Evolutionary conservation across 2,329 filamentous ascomycete species (phyloP).

Genomic region (Thyridium curvatum): DNA sequence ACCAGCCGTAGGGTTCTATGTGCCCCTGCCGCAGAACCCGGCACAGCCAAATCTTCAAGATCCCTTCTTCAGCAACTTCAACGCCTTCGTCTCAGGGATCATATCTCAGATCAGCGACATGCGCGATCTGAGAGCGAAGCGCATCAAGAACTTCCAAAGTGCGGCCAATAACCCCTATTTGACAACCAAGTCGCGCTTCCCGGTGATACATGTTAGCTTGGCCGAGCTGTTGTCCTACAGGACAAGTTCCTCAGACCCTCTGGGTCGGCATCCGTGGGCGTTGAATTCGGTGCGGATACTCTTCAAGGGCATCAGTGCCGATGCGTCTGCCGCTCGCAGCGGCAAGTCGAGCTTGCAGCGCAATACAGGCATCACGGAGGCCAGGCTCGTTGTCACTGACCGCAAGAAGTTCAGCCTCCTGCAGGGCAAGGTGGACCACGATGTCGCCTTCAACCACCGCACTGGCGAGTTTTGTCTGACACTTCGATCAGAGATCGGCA

Average conservation of each 20-base stretch:
- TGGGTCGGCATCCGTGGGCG: conserved; percentile 43
- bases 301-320: conserved; percentile 41
- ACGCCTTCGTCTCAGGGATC: conserved; percentile 41
- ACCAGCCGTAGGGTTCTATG: conserved; percentile 10
- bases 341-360: conserved; percentile 20
- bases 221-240: conserved; percentile 30
- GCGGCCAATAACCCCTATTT: conserved; percentile 29
- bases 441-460: conserved; percentile 54
- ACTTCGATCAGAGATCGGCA: conserved; percentile 52
- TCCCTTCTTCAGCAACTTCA: conserved; percentile 46
- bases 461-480: conserved; percentile 59
- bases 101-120: conserved; percentile 44
- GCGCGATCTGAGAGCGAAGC: conserved; percentile 37
- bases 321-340: conserved; percentile 4
- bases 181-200: conserved; percentile 21
- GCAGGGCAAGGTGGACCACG: conserved; percentile 47
- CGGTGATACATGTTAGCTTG: conserved; percentile 41
- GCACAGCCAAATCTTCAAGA: conserved; percentile 38
- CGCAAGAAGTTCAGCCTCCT: conserved; percentile 50
- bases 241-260: conserved; percentile 2
- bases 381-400: conserved; percentile 47
- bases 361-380: conserved; percentile 37
- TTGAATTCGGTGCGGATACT: conserved; percentile 51
- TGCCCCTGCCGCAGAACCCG: conserved; percentile 16
- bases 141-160: conserved; percentile 29